Evolutionary conservation across 2,329 filamentous ascomycete species (phyloP), one percentile per base, ranked within the genome.

Genomic region (Diplocarpon rosae): DNA sequence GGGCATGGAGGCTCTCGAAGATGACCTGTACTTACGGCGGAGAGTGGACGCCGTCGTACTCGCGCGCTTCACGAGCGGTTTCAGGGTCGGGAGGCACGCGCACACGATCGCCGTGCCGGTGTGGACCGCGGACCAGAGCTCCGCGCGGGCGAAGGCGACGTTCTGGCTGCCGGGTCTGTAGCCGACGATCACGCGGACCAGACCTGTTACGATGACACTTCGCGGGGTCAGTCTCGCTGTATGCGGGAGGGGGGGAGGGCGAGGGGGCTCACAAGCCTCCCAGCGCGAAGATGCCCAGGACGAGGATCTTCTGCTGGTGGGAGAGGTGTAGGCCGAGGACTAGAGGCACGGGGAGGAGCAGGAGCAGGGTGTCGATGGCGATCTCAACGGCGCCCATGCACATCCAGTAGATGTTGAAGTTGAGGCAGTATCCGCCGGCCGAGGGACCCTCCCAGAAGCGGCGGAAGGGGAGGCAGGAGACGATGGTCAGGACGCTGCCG

Each of bases 341-440:
- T 31, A 42, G 34, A 2, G 31, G 20, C 9, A 42, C 39, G 13
- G 39, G 39, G 7, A 42, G 24, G n/a, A 42, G 27, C 7, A 42
- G 32, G 10, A 42, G 32, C n/a, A 42, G 15, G 9, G 31, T 42
- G 9, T 42, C 39, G 12, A 42, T 42, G 10, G 35, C 32, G n/a
- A 42, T 12, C 11, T 42, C 39, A 1, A 42, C 39, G 8, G 39
- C 39, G 2, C 39, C 39, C 39, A 42, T 42, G 15, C 17, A 15
- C 39, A 42, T 42, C 39, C 39, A 42, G n/a, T 42, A 42, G 5
- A 35, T 35, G 14, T 42, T 42, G 39, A 42, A 42, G 14, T 42
- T n/a, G n/a, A 42, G 15, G 24, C 39, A 42, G 24, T 42, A 42
- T 2, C 39, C 39, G 4, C 39, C 39, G 13, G 31, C 39, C 9